Evolutionary conservation across 1,284 basidiomycete species (phyloP).

Genomic region (Stygiomarasmius scandens): DNA sequence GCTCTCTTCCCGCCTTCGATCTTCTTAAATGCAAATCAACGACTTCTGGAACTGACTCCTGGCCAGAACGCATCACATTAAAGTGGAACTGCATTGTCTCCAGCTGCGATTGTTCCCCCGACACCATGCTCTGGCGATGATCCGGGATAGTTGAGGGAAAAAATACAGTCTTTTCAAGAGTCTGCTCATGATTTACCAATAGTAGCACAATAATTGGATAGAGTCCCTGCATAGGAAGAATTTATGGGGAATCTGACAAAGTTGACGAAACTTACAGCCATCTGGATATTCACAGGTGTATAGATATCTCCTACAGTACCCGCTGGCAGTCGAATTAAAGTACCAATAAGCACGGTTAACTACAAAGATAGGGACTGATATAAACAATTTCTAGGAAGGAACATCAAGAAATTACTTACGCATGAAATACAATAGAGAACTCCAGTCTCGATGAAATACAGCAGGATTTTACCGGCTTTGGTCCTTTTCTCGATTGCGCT

Average conservation of each 20-base stretch:
- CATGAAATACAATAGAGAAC: conserved; percentile 2
- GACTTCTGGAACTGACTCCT: too few species aligned
- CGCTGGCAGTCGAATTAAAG: background rate
- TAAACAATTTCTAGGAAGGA: background rate
- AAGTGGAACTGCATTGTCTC: too few species aligned
- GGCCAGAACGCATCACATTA: too few species aligned
- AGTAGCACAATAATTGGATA: background rate
- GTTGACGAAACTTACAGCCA: background rate
- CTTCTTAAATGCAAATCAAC: too few species aligned
- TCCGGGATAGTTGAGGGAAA: too few species aligned
- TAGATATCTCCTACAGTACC: too few species aligned
- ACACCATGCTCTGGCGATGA: too few species aligned
- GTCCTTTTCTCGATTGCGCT: conserved; percentile 4
- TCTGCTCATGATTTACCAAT: background rate
- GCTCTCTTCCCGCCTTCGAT: too few species aligned
- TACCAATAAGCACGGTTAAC: background rate
- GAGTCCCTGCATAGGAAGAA: background rate
- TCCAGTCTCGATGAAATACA: conserved; percentile 2
- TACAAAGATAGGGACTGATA: background rate
- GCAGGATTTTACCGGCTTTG: too few species aligned
- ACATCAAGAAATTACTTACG: background rate
- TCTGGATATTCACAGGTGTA: background rate
- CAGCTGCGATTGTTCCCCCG: too few species aligned
- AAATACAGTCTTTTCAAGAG: background rate
- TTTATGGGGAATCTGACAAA: too few species aligned